Conservation (phyloP, 495 filamentous ascomycete genomes). For the Parathielavia hyrcaniae region DNA sequence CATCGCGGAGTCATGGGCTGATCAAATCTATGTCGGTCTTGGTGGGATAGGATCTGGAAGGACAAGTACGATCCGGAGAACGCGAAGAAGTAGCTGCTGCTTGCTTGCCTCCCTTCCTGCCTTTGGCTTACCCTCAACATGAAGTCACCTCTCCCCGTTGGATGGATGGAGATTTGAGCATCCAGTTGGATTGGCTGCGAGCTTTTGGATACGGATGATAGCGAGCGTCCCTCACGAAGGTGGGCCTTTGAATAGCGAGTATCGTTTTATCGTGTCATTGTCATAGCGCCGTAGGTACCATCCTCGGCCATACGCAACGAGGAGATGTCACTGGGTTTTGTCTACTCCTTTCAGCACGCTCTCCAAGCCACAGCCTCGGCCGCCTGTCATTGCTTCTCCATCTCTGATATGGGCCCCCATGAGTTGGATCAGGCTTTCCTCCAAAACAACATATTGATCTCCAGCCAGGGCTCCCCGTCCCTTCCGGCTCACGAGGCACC, state of each 20-base stretch:
- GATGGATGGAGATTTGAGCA: not conserved
- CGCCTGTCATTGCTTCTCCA: too few relatives aligned
- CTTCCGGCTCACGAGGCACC: too few relatives aligned
- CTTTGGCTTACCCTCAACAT: not conserved
- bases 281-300: too few relatives aligned
- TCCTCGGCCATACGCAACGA: not conserved
- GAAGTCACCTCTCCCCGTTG: not conserved
- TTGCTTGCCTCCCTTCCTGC: not conserved
- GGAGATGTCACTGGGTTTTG: not conserved
- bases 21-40: not conserved
- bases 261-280: too few relatives aligned
- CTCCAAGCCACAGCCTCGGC: too few relatives aligned
- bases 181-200: not conserved
- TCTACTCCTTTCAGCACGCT: not conserved
- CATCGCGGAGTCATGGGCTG: not conserved
- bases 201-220: not conserved
- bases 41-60: slow-evolving; percentile 78
- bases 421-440: not conserved
- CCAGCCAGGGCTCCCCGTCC: too few relatives aligned
- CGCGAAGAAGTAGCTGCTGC: slow-evolving; percentile 35
- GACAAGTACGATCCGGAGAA: slow-evolving; percentile 78
- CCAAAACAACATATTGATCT: too few relatives aligned
- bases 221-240: too few relatives aligned
- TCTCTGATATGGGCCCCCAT: too few relatives aligned
- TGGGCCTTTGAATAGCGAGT: too few relatives aligned